Evolutionary conservation across 2,329 filamentous ascomycete genomes (phyloP).

Genomic region (Fusarium pilosicola): DNA sequence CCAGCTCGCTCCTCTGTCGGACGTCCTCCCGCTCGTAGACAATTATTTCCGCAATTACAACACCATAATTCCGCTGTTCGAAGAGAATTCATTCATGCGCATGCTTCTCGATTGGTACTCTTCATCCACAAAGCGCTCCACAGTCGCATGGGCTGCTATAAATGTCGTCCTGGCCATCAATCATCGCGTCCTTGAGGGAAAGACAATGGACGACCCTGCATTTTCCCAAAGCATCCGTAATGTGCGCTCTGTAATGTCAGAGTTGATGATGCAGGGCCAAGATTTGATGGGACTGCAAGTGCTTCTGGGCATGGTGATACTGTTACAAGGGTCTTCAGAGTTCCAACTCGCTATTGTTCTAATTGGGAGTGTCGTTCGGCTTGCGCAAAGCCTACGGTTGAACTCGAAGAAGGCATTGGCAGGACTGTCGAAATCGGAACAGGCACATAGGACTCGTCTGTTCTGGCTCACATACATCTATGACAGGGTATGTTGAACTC

Average conservation of each 20-base stretch:
- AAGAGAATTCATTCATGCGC: conserved; percentile 48
- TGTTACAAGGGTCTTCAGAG: conserved; percentile 48
- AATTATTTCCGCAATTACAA: conserved; percentile 37
- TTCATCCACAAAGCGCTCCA: conserved; percentile 18
- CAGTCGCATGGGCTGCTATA: conserved; percentile 47
- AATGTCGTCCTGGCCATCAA: conserved; percentile 50
- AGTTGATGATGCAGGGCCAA: conserved; percentile 46
- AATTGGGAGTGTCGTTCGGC: conserved; percentile 46
- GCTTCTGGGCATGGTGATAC: conserved; percentile 48
- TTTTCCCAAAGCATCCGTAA: conserved; percentile 45
- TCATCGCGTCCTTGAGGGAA: conserved; percentile 38
- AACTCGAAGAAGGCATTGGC: conserved; percentile 38
- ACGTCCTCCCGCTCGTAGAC: conserved; percentile 34
- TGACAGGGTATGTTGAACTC: conserved; percentile 40
- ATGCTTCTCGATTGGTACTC: conserved; percentile 49
- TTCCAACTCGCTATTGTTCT: conserved; percentile 47
- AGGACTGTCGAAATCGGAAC: neutral
- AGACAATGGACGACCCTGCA: conserved; percentile 27
- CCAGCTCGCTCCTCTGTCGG: conserved; percentile 26
- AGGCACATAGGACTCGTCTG: conserved; percentile 45
- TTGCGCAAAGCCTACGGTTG: conserved; percentile 48
- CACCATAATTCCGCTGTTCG: conserved; percentile 46
- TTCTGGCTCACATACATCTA: conserved; percentile 52
- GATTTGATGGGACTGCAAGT: conserved; percentile 49
- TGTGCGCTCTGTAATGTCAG: conserved; percentile 46